Evolutionary conservation across 225 moss, liverwort and hornwort genomes (phyloP).

Genomic region (Neckera pumila): DNA sequence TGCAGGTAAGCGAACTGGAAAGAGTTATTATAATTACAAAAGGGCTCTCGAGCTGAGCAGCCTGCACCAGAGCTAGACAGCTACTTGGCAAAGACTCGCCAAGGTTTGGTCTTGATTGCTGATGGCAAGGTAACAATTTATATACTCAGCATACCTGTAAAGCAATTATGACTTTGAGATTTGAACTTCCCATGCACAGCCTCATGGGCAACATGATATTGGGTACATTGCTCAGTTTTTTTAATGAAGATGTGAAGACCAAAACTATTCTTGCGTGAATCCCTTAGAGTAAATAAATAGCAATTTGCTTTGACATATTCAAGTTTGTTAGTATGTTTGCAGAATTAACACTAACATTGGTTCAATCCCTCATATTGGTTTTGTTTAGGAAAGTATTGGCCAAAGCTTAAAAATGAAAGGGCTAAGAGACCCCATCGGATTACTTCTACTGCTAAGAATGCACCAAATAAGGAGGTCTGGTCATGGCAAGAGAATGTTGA

Average conservation of each 20-base stretch:
- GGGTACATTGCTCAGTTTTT: slow-evolving; percentile 22
- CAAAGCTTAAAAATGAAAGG: slow-evolving; percentile 60
- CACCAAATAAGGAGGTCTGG: slow-evolving; percentile 97
- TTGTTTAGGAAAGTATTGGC: slow-evolving; percentile 81
- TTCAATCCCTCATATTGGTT: neutral
- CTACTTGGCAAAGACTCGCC: too few relatives aligned
- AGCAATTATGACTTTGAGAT: slow-evolving; percentile 41
- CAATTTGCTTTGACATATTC: neutral
- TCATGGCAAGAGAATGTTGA: too few relatives aligned
- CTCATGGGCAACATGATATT: slow-evolving; percentile 89
- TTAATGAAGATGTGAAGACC: neutral
- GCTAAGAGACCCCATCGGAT: slow-evolving; percentile 67
- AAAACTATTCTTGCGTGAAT: neutral
- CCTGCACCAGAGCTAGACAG: too few relatives aligned
- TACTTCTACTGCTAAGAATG: slow-evolving; percentile 96
- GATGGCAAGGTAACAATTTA: too few relatives aligned
- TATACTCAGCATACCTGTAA: too few relatives aligned
- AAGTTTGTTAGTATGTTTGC: neutral
- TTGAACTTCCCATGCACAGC: slow-evolving; percentile 51
- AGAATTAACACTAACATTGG: neutral
- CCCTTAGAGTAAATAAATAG: neutral
- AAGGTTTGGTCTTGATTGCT: too few relatives aligned
- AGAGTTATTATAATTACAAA: too few relatives aligned
- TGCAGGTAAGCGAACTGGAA: too few relatives aligned
- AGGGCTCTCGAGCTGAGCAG: too few relatives aligned